Evolutionary conservation across 2,329 filamentous ascomycete genomes (phyloP).

Genomic region (Pseudogymnoascus sp.): DNA sequence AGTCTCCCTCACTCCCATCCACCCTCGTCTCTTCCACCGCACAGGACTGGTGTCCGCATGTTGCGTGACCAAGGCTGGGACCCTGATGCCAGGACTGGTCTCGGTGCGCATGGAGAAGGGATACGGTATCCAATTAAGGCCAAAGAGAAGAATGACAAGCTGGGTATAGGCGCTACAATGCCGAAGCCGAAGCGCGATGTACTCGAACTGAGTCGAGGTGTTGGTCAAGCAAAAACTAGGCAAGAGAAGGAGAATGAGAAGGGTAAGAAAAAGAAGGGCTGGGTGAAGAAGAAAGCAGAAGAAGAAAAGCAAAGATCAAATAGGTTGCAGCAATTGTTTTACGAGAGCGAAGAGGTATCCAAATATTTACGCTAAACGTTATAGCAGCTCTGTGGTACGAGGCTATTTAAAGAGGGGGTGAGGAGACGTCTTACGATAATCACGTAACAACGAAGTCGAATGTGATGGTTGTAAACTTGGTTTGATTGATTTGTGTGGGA

Average conservation of each 20-base stretch:
- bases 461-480: background rate
- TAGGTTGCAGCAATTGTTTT: slow-evolving; percentile 63
- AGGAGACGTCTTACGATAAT: background rate
- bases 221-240: slow-evolving; percentile 21
- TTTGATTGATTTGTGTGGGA: background rate
- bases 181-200: slow-evolving; percentile 25
- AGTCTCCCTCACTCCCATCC: slow-evolving; percentile 62
- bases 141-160: slow-evolving; percentile 61
- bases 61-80: slow-evolving; percentile 67
- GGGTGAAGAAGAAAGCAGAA: slow-evolving; percentile 49
- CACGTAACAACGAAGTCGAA: background rate
- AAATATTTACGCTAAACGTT: slow-evolving; percentile 48
- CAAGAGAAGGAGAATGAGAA: slow-evolving; percentile 40
- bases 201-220: background rate
- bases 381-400: background rate
- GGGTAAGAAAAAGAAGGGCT: slow-evolving; percentile 60
- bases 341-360: slow-evolving; percentile 67
- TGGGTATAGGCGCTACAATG: slow-evolving; percentile 59
- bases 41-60: slow-evolving; percentile 61
- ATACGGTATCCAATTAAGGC: slow-evolving; percentile 70
- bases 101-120: slow-evolving; percentile 63
- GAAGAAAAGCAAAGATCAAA: slow-evolving; percentile 58
- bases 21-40: slow-evolving; percentile 64
- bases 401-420: background rate
- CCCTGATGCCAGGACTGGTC: slow-evolving; percentile 61